Base-by-base conservation (phyloP, 2,329 filamentous ascomycete species). In the Venturia effusa region DNA sequence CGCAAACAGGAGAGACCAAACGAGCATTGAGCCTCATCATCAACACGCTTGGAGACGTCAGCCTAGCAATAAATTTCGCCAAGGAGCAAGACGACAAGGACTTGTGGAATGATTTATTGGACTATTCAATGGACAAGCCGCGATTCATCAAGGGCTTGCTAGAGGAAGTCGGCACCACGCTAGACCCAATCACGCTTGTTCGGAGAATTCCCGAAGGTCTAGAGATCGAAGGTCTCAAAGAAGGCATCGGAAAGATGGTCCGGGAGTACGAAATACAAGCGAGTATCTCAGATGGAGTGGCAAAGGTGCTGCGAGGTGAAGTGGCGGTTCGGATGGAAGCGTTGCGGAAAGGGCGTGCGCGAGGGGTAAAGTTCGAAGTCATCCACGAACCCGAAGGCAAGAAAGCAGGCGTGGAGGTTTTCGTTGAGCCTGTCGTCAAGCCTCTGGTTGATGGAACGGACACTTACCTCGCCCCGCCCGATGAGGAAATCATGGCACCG, bases 51-150 rank as follows among this genome's bases (percentile, higher is more conserved):
- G 87, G 87, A 65, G 90, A 99, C 72, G 92, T 97, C 61, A 88
- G 88, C 61, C 92, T 94, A 68, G 94, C 94, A 10, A 99, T 99
- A 68, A 84, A 88, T 1, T 99, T 99, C 71, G 92, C 92, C 63
- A 97, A 97, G 74, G 88, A 92, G 66, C 92, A 97, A 72, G 87
- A 94, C 67, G 92, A 97, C 70, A 86, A 88, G 0, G 92, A 97
- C 69, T 81, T 99, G 0, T 99, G 94, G 94, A 89, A 96, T 67
- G 92, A 97, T 71, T 81, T 99, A 8, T 83, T 99, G 6, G 86
- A 93, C 69, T 97, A 97, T 74, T 93, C 89, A 66, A 97, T 99
- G 94, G 92, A 97, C 76, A 96, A 97, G 72, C 94, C 94, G 0
- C 85, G 85, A 48, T 99, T 99, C 76, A 97, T 99, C 68, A 88